Evolutionary conservation across 140 eudicot species (phyloP), one percentile per base, ranked within the genome.

Genomic region (Erigeron philadelphicus): DNA sequence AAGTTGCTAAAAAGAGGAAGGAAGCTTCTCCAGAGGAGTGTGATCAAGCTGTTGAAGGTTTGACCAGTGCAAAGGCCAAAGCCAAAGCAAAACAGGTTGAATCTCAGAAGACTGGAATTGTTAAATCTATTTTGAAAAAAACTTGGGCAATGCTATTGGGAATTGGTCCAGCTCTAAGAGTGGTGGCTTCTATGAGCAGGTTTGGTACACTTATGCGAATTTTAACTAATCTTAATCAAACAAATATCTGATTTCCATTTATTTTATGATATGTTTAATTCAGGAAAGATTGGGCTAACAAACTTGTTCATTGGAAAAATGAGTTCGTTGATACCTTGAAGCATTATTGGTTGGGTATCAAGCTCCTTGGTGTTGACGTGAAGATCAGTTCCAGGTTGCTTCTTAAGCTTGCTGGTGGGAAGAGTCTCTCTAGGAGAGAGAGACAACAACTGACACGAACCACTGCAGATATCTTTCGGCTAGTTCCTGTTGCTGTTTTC

Each of bases 401-500:
- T 65, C 72, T 84, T 59, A 89, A 89, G 76, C 96, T 89, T 73
- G 90, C 90, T 84, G 79, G 84, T 65, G 96, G 96, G 63, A 89
- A 80, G 77, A 82, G 86, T 84, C 86, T 89, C 18, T 81, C 94
- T 16, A 78, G 96, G 69, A 86, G 96, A 77, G 94, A 89, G 72
- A 84, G 96, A 68, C 96, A 89, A 66, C 96, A 89, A 61, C 85
- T 89, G 46, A 89, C 94, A n/a, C 66, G 96, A 17, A 89, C 96
- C 66, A 89, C 96, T 2, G 96, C 96, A 47, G 96, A 89, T 80
- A 89, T 89, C 45, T 89, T 89, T 80, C 79, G 96, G 66, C 90
- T 89, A 57, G 96, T 89, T 61, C 96, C 96, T 49, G 82, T 89
- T 89, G 96, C 96, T 19, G 87, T 89, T 76, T 88, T 88, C 74